Conservation (phyloP, 2,329 filamentous ascomycete species). For the Talaromyces sp. region DNA sequence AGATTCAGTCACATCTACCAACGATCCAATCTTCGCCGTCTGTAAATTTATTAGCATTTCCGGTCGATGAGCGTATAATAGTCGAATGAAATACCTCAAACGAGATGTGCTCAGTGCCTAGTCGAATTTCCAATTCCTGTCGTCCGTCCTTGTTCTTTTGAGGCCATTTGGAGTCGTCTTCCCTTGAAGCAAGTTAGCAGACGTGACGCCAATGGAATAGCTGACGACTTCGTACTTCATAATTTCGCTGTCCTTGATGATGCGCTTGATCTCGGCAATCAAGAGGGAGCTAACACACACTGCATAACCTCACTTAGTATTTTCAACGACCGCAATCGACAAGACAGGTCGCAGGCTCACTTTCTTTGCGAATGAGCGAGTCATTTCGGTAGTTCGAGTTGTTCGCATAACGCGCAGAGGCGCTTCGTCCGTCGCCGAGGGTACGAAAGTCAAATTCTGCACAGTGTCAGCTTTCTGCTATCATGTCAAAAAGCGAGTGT, state of each 20-base stretch:
- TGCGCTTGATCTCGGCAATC: slow-evolving; percentile 92
- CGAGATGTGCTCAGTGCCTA: slow-evolving; percentile 94
- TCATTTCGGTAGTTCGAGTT: slow-evolving; percentile 99
- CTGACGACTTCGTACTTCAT: slow-evolving; percentile 68
- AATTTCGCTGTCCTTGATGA: slow-evolving; percentile 96
- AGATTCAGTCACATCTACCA: slow-evolving; percentile 95
- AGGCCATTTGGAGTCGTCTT: slow-evolving; percentile 98
- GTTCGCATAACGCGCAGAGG: slow-evolving; percentile 94
- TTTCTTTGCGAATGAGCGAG: slow-evolving; percentile 98
- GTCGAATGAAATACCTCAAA: slow-evolving; percentile 69
- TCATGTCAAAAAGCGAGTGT: neutral
- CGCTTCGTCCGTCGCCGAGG: slow-evolving; percentile 87
- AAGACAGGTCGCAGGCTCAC: slow-evolving; percentile 63
- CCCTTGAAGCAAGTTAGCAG: slow-evolving; percentile 54
- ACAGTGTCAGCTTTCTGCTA: slow-evolving; percentile 24
- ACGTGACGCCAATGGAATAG: neutral
- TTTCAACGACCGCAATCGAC: neutral
- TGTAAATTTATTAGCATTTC: slow-evolving; percentile 38
- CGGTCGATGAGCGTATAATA: neutral
- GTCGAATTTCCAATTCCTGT: slow-evolving; percentile 90
- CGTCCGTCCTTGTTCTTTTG: slow-evolving; percentile 99
- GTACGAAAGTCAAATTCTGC: slow-evolving; percentile 95
- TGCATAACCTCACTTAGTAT: slow-evolving; percentile 39
- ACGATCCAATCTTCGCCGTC: slow-evolving; percentile 97
- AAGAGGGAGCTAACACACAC: slow-evolving; percentile 94